Evolutionary conservation across 495 filamentous ascomycete genomes (phyloP), one percentile per base, ranked within the genome.

Genomic region (Aspergillus cavernicola): DNA sequence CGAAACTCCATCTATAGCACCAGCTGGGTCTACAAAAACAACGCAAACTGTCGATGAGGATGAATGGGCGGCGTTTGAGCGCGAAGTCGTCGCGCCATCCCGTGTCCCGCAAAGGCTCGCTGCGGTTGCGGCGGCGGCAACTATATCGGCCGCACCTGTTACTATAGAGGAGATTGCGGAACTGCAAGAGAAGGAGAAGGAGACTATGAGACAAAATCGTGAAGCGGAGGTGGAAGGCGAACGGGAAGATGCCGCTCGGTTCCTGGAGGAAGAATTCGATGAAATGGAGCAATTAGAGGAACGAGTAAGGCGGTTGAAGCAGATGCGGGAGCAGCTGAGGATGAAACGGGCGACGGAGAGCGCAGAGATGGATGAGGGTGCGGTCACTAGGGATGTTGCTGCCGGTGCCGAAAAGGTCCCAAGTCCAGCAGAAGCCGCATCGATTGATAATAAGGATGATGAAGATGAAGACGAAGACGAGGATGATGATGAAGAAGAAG

Each of bases 231-330:
- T 80, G n/a, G 90, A 89, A 53, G 89, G 84, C 15, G 90, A 95
- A 71, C 85, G 85, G 19, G 91, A 96, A 61, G 91, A 95, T 61
- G 90, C 92, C 4, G 85, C 83, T 18, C 80, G 87, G 41, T 80
- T 85, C 50, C 66, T 97, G 51, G 85, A 92, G 66, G 85, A 88
- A 52, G 93, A 98, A 66, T 90, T 97, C 65, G 93, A 95, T 46
- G 85, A 93, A 64, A 97, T 97, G 92, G 89, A 93, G 64, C 83
- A 83, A 48, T 78, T 96, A 39, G 93, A 97, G 68, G 83, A 84
- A 58, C 79, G 92, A 33, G 87, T 96, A 7, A 74, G 77, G 60
- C 81, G 77, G 60, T 67, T 98, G 54, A 87, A 91, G 61, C 87
- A 92, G 59, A 83, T 74, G 64, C 73, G 81, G 48, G 84, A 87